Evolutionary conservation across 345 rosid species (phyloP).

Genomic region (Lumnitzera littorea): DNA sequence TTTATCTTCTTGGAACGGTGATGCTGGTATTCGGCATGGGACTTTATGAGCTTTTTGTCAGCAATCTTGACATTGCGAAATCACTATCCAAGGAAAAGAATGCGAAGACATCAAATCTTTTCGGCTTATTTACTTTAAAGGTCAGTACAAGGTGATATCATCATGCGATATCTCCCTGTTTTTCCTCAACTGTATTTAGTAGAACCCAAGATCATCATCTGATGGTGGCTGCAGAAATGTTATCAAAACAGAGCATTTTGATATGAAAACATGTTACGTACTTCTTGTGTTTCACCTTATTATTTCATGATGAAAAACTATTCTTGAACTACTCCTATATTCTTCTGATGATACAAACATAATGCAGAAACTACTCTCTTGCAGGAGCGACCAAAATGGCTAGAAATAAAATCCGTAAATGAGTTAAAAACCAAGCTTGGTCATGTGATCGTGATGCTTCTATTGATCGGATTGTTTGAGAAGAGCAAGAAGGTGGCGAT

Average conservation of each 20-base stretch:
- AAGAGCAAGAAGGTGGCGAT: conserved; percentile 73
- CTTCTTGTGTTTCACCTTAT: no score
- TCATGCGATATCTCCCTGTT: background rate
- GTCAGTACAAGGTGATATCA: conserved; percentile 17
- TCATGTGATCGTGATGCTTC: conserved; percentile 94
- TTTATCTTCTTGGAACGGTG: conserved; percentile 85
- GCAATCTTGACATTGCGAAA: conserved; percentile 63
- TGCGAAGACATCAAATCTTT: conserved; percentile 50
- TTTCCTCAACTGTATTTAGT: background rate
- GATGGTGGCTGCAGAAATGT: no score
- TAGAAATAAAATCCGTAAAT: conserved; percentile 67
- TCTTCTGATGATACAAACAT: background rate
- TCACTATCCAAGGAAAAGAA: conserved; percentile 22
- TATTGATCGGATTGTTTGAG: conserved; percentile 79
- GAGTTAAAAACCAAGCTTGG: conserved; percentile 86
- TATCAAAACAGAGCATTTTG: no score
- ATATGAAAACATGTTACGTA: no score
- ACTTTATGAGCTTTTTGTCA: conserved; percentile 83
- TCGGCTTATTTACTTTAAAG: conserved; percentile 70
- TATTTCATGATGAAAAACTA: no score
- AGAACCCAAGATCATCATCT: no score
- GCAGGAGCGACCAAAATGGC: conserved; percentile 84
- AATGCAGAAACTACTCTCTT: background rate
- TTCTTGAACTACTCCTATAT: no score
- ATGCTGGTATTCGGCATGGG: conserved; percentile 97